Evolutionary conservation across 2,329 filamentous ascomycete species (phyloP).

Genomic region (Botrytis galanthina): DNA sequence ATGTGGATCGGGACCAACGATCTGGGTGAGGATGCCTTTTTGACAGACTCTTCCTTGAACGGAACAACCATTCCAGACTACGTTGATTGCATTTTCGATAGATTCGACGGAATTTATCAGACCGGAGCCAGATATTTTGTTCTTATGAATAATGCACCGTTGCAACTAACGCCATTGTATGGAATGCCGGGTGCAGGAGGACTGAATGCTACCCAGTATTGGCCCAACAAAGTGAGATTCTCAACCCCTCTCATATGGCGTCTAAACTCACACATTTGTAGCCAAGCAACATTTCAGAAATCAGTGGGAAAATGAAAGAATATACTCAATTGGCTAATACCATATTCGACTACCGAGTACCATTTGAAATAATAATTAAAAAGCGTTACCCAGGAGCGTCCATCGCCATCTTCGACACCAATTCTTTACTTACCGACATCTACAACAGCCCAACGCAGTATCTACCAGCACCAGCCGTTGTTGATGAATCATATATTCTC

Average conservation of each 20-base stretch:
- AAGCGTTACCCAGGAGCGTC: slow-evolving; percentile 56
- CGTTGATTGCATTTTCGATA: slow-evolving; percentile 64
- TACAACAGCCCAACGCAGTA: slow-evolving; percentile 59
- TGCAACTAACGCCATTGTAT: slow-evolving; percentile 68
- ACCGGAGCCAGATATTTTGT: slow-evolving; percentile 69
- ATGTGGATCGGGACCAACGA: slow-evolving; percentile 85
- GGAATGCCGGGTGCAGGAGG: slow-evolving; percentile 48
- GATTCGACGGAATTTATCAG: slow-evolving; percentile 61
- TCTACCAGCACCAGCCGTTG: slow-evolving; percentile 62
- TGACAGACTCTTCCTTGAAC: slow-evolving; percentile 58
- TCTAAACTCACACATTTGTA: slow-evolving; percentile 41
- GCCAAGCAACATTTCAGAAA: slow-evolving; percentile 48
- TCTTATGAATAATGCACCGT: slow-evolving; percentile 65
- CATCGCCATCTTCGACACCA: slow-evolving; percentile 66
- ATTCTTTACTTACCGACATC: slow-evolving; percentile 64
- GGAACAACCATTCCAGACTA: slow-evolving; percentile 63
- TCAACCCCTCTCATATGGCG: neutral
- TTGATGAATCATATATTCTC: slow-evolving; percentile 55
- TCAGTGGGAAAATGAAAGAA: slow-evolving; percentile 48
- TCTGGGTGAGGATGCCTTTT: slow-evolving; percentile 62
- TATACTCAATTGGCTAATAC: slow-evolving; percentile 52
- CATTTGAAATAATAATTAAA: slow-evolving; percentile 46
- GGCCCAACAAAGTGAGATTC: slow-evolving; percentile 39
- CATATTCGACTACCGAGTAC: slow-evolving; percentile 50
- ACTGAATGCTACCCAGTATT: slow-evolving; percentile 45